Evolutionary conservation across 768 basidiomycete genomes (phyloP).

Genomic region (Rhizopogon vesiculosus): DNA sequence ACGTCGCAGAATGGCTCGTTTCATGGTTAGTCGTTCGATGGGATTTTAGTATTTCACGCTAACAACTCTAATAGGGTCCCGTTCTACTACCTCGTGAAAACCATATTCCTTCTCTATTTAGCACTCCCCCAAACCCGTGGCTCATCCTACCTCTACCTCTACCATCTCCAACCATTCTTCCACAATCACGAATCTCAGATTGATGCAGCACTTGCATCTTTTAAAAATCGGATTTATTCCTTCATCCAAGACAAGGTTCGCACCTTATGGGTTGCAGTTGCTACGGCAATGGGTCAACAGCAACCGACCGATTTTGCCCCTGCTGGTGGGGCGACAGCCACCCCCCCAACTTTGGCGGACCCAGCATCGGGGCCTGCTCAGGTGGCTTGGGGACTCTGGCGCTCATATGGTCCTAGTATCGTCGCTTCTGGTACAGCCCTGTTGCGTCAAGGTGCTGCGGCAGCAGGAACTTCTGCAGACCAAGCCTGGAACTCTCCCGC

Average conservation of each 20-base stretch:
- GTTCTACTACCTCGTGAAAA: slow-evolving; percentile 81
- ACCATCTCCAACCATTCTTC: slow-evolving; percentile 81
- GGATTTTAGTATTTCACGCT: neutral
- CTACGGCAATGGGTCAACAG: slow-evolving; percentile 43
- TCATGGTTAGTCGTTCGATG: slow-evolving; percentile 59
- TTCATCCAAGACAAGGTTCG: slow-evolving; percentile 63
- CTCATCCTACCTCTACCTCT: slow-evolving; percentile 77
- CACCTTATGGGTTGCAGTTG: slow-evolving; percentile 61
- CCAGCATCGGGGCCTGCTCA: slow-evolving; percentile 62
- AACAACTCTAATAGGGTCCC: slow-evolving; percentile 53
- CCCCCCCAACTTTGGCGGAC: slow-evolving; percentile 43
- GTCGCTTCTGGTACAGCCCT: slow-evolving; percentile 65
- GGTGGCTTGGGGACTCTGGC: slow-evolving; percentile 66
- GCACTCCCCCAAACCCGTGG: slow-evolving; percentile 88
- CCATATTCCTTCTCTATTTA: slow-evolving; percentile 82
- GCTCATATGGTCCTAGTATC: slow-evolving; percentile 71
- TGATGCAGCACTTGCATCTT: slow-evolving; percentile 68
- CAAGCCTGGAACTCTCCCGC: slow-evolving; percentile 23
- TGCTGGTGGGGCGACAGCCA: slow-evolving; percentile 15
- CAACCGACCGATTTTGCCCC: slow-evolving; percentile 20
- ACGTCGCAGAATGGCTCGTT: slow-evolving; percentile 80
- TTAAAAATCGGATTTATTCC: slow-evolving; percentile 52
- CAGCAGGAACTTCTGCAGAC: slow-evolving; percentile 28
- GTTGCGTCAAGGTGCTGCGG: slow-evolving; percentile 46
- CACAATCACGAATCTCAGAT: slow-evolving; percentile 79